phyloP scores from a whole-genome alignment of 179 eudicot genomes.

The Spinacia oleracea region DNA sequence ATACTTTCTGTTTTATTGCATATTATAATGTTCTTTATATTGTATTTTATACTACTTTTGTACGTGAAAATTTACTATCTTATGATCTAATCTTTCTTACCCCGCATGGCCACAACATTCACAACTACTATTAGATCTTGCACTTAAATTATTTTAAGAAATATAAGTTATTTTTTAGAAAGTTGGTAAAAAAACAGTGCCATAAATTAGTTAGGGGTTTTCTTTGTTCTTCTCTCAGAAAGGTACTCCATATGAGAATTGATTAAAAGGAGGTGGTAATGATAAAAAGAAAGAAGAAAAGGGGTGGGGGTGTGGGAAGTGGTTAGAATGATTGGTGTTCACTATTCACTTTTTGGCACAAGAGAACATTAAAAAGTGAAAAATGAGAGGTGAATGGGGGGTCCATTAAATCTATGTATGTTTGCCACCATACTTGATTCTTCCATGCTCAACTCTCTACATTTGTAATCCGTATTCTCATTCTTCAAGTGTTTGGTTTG shows the following conservation, averaged over 20 bases:
- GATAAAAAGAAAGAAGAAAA: constrained; percentile 13
- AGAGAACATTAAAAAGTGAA: background rate
- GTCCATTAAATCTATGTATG: constrained; percentile 28
- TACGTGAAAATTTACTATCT: no score
- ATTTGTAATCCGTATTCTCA: background rate
- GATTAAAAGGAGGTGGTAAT: constrained; percentile 32
- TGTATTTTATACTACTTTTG: no score
- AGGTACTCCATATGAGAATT: background rate
- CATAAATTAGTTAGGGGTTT: background rate
- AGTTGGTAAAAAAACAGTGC: no score
- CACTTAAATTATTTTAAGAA: no score
- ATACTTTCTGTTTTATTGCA: no score
- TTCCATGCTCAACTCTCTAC: background rate
- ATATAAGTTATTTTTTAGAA: no score
- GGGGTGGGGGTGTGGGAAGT: constrained; percentile 23
- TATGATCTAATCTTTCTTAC: no score
- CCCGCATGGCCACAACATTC: no score
- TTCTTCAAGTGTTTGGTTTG: constrained; percentile 13
- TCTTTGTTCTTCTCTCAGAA: background rate
- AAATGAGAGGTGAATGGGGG: constrained; percentile 23
- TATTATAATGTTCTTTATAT: no score
- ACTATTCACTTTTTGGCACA: constrained; percentile 24
- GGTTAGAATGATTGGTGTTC: constrained; percentile 57
- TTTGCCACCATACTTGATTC: background rate
- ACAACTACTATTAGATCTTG: no score